Conservation (phyloP, 2,329 filamentous ascomycete species). For the Boeremia lycopersici region DNA sequence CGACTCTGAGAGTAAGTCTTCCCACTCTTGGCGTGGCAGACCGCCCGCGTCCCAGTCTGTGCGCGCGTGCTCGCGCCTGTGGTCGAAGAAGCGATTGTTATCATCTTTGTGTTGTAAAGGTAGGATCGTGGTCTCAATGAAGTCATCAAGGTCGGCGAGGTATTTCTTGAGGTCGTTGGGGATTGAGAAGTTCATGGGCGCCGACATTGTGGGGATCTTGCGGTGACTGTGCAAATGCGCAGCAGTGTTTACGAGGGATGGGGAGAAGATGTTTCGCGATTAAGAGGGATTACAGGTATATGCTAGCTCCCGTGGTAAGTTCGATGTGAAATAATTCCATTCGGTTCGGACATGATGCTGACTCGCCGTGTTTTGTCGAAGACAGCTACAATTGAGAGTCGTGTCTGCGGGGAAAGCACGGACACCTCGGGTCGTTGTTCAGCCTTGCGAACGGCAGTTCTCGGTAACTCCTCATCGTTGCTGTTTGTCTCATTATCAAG, state of each 20-base stretch:
- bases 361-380: constrained; percentile 29
- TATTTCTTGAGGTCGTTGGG: constrained; percentile 57
- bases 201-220: neutral
- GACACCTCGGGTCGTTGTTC: constrained; percentile 10
- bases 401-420: constrained; percentile 16
- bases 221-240: neutral
- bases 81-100: constrained; percentile 70
- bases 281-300: neutral
- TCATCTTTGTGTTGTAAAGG: constrained; percentile 62
- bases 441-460: constrained; percentile 1
- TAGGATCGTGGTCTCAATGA: constrained; percentile 60
- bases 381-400: neutral
- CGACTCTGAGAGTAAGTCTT: constrained; percentile 58
- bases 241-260: neutral
- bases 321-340: constrained; percentile 15
- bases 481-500: too few species aligned
- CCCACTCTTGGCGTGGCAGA: constrained; percentile 65
- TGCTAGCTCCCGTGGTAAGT: neutral
- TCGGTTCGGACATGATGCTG: constrained; percentile 35
- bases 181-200: constrained; percentile 55
- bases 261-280: constrained; percentile 15
- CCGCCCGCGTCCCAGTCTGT: constrained; percentile 66
- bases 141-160: constrained; percentile 59
- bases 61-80: constrained; percentile 65
- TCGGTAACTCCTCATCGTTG: constrained; percentile 1